These are phyloP conservation scores for Scleromitrula shiraiana DNA, from an alignment of 2,329 filamentous ascomycete genomes.

Conservation along the genomic window DNA sequence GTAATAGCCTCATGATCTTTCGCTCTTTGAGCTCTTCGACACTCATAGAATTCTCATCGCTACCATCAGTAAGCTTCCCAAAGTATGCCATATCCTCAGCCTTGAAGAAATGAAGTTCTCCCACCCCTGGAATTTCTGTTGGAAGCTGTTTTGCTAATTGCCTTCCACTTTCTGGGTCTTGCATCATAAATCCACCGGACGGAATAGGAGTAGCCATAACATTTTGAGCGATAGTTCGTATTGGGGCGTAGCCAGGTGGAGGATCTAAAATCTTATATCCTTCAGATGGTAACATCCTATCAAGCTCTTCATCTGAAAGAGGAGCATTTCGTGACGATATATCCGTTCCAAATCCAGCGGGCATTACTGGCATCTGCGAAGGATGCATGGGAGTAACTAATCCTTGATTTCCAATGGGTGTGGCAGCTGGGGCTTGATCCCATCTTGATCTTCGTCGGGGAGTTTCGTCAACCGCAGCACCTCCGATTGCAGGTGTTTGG, in stretches of 20 bases:
- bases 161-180: constrained; percentile 80
- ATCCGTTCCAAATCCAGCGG: constrained; percentile 71
- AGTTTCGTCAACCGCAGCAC: constrained; percentile 44
- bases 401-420: constrained; percentile 65
- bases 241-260: constrained; percentile 84
- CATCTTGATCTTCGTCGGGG: constrained; percentile 77
- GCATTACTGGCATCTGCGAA: constrained; percentile 49
- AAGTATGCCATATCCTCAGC: constrained; percentile 98
- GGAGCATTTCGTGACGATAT: constrained; percentile 70
- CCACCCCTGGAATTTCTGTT: constrained; percentile 91
- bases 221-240: constrained; percentile 68
- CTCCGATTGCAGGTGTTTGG: constrained; percentile 58
- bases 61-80: constrained; percentile 89
- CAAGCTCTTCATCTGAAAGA: constrained; percentile 88
- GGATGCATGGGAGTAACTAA: constrained; percentile 71
- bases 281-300: constrained; percentile 81
- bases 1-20: constrained; percentile 92
- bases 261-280: constrained; percentile 90
- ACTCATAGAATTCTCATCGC: constrained; percentile 82
- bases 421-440: constrained; percentile 82
- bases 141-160: constrained; percentile 83
- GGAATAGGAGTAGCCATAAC: constrained; percentile 65
- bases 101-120: constrained; percentile 97
- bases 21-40: constrained; percentile 96
- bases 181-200: constrained; percentile 80